These are phyloP conservation scores for Phaffia tasmanica DNA, from an alignment of 768 basidiomycete genomes.

Conservation along the genomic window DNA sequence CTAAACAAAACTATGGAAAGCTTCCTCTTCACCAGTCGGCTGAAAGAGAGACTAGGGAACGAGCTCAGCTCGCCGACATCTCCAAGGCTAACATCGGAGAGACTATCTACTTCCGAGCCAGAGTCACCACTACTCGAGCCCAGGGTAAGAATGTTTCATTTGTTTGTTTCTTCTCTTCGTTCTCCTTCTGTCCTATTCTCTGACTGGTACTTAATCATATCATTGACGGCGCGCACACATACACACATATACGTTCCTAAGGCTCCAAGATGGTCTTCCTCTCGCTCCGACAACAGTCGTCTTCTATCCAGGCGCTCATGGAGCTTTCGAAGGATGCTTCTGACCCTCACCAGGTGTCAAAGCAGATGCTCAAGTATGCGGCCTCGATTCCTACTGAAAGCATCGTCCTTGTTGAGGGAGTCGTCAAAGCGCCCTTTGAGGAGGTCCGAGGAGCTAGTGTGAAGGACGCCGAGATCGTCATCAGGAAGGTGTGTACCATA, in stretches of 20 bases:
- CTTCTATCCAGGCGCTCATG: slow-evolving; percentile 77
- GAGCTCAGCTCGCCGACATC: slow-evolving; percentile 56
- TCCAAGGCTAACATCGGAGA: slow-evolving; percentile 55
- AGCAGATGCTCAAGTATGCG: slow-evolving; percentile 95
- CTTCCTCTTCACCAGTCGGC: slow-evolving; percentile 87
- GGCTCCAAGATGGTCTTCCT: slow-evolving; percentile 91
- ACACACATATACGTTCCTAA: slow-evolving; percentile 21
- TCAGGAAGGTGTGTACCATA: slow-evolving; percentile 53
- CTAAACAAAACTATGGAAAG: slow-evolving; percentile 68
- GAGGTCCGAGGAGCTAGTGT: slow-evolving; percentile 86
- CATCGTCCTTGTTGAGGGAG: slow-evolving; percentile 80
- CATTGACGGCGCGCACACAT: too few relatives aligned
- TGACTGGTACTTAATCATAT: background rate
- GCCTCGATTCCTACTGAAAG: slow-evolving; percentile 67
- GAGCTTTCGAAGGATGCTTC: slow-evolving; percentile 50
- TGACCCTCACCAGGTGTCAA: slow-evolving; percentile 51
- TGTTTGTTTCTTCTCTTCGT: background rate
- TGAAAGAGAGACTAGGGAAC: slow-evolving; percentile 50
- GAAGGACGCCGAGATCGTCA: slow-evolving; percentile 72
- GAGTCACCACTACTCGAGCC: slow-evolving; percentile 80
- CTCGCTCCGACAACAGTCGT: slow-evolving; percentile 73
- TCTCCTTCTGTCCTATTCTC: background rate
- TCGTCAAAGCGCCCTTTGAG: slow-evolving; percentile 64
- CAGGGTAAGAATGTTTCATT: slow-evolving; percentile 45
- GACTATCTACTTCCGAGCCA: slow-evolving; percentile 70